A percentile compares a stretch with the other conserved stretches of the same genome.
Conservation (phyloP, 306 rosid species). For the Styphnolobium japonicum region DNA sequence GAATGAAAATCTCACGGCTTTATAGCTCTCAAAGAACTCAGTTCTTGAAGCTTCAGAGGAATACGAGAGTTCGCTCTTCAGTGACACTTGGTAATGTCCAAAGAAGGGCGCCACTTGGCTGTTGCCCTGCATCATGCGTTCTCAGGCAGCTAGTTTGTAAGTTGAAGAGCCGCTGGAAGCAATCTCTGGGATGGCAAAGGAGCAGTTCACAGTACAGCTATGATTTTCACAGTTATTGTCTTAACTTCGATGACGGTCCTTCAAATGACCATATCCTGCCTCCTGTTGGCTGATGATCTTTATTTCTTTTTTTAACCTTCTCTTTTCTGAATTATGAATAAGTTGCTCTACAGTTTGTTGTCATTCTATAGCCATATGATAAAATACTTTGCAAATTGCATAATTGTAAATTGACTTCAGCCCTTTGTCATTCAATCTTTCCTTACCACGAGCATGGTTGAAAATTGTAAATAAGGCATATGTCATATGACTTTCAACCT, state of each 20-base stretch:
- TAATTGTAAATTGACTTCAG: background rate
- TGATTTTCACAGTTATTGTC: constrained; percentile 64
- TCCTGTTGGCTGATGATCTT: background rate
- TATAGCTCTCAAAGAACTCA: constrained; percentile 37
- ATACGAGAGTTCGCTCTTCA: constrained; percentile 35
- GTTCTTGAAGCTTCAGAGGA: constrained; percentile 31
- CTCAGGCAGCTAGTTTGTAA: constrained; percentile 41
- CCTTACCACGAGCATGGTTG: background rate
- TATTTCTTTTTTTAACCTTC: background rate
- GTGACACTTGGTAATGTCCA: constrained; percentile 41
- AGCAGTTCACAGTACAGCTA: constrained; percentile 44
- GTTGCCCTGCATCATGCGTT: constrained; percentile 29
- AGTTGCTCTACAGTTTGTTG: background rate
- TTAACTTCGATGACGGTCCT: constrained; percentile 64
- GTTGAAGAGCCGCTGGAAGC: constrained; percentile 56
- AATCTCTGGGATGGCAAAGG: constrained; percentile 35
- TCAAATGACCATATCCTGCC: constrained; percentile 12
- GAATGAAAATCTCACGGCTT: constrained; percentile 35
- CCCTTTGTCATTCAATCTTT: background rate
- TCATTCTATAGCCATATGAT: background rate
- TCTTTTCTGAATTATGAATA: background rate
- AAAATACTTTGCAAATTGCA: background rate
- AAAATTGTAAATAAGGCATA: background rate
- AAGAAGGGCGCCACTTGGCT: constrained; percentile 21
- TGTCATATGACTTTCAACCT: background rate